Base-by-base conservation (phyloP, 2,329 filamentous ascomycete genomes). In the Neofusicoccum cordaticola region DNA sequence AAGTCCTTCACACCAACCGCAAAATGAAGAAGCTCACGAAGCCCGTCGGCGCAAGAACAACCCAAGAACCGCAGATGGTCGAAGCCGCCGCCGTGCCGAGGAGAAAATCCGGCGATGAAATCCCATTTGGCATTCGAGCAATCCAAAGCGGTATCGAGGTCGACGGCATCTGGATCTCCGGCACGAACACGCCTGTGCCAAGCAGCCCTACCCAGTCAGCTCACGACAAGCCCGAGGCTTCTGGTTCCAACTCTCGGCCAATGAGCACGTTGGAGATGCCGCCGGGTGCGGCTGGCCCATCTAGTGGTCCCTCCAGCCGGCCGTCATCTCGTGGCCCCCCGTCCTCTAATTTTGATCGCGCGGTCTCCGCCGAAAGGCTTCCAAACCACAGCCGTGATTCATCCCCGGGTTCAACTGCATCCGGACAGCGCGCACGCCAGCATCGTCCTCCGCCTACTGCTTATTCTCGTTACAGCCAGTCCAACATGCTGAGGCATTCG, bases 51-150 rank as follows among this genome's bases (percentile, higher is more conserved):
- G 70, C 72, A 65, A 73, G 77, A 66, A 56, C 68, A 39, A 67
- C 68, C 6, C 69, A 72, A 82, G 89, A 71, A 83, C 89, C 71
- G 8, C 76, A 86, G 19, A 83, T 90, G 67, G 89, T 92, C 68
- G 86, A 88, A 70, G 86, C 90, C 8, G 61, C 48, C 68, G 61
- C 37, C 68, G 61, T 11, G 3, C 34, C 58, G 80, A 60, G 41
- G 15, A 47, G 42, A n/a, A 60, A 60, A 13, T 84, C 77, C 69
- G 67, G 84, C 77, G 81, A 86, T 58, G 88, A 91, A 9, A 86
- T 96, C 41, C 93, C 92, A 0, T 97, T 97, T 71, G 93, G 94
- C 19, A 86, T 95, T 62, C 88, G 90, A 69, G 93, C 93, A 6
- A 86, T 97, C 52, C 89, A 97, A 74, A 90, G 86, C 69, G 93